Conservation (phyloP, 345 rosid species). For the Linum usitatissimum region DNA sequence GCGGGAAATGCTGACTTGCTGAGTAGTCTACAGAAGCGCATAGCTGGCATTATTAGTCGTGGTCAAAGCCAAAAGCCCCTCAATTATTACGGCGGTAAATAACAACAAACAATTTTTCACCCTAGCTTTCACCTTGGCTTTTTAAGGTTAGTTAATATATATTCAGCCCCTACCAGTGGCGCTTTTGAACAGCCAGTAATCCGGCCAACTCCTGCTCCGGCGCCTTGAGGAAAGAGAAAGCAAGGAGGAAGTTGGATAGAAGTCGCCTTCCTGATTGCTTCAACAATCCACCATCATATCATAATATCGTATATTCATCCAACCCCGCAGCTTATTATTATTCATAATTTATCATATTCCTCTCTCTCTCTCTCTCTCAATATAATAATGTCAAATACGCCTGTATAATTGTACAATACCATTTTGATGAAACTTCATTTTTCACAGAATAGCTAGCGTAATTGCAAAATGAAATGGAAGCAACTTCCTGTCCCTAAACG, state of each 20-base stretch:
- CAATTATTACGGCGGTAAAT: too few relatives aligned
- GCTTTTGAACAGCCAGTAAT: not conserved
- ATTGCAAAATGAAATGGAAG: not conserved
- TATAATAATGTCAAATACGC: not conserved
- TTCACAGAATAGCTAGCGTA: not conserved
- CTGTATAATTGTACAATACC: constrained; percentile 1
- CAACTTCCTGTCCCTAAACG: not conserved
- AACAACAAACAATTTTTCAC: not conserved
- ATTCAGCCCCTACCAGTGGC: too few relatives aligned
- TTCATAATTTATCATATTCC: not conserved
- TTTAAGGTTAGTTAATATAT: too few relatives aligned
- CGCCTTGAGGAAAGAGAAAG: not conserved
- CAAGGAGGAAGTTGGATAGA: constrained; percentile 16
- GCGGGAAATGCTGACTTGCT: not conserved
- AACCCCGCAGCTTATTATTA: constrained; percentile 13
- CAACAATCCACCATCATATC: constrained; percentile 13
- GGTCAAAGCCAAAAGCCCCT: too few relatives aligned
- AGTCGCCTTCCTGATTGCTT: constrained; percentile 25
- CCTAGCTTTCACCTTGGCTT: not conserved
- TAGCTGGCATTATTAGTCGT: not conserved
- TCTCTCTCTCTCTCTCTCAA: too few relatives aligned
- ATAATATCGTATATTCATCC: not conserved
- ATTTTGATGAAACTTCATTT: not conserved
- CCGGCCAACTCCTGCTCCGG: not conserved
- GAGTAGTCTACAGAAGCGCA: not conserved